Evolutionary conservation across 2,329 filamentous ascomycete genomes (phyloP), one percentile per base, ranked within the genome.

Genomic region (Beauveria sp.): DNA sequence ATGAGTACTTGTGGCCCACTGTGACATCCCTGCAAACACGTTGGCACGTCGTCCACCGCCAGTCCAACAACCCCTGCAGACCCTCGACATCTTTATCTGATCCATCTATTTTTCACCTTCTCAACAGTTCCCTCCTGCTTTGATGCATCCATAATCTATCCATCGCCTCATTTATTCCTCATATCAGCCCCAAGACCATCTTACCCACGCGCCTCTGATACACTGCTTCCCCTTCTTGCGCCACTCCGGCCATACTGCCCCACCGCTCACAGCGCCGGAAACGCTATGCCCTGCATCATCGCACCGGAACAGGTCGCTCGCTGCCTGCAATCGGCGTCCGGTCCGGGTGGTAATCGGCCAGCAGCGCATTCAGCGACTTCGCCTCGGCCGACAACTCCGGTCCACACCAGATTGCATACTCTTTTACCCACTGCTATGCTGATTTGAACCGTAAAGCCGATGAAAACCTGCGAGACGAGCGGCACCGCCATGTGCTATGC

Each of bases 241-340:
- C 56, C 56, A 58, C 22, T 30, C 46, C 34, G 12, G 9, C 56
- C 56, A 22, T 51, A 43, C 46, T 47, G 22, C 45, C 30, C 56
- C 56, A 51, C 56, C 56, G 22, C 46, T 38, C 56, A 58, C 56
- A 58, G 18, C 45, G 18, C n/a, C 34, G 56, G 56, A 58, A 58
- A 58, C 28, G 46, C 56, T 3, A 51, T 22, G 34, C 46, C 56
- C 16, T 58, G 46, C 56, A 58, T 51, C 8, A 43, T 58, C 56
- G 56, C 46, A 51, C 24, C 56, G 56, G 22, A 58, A 58, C 34
- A 58, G 56, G 10, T 58, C 43, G 56, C 38, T 42, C 5, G 56
- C 56, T 16, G 56, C 46, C 56, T 58, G 46, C 22, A 51, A 47
- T 58, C 24, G 56, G 26, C 22, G 46, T 38, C 34, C 24, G 24